phyloP scores from a whole-genome alignment of 768 basidiomycete genomes.

The Plicaturopsis crispa region DNA sequence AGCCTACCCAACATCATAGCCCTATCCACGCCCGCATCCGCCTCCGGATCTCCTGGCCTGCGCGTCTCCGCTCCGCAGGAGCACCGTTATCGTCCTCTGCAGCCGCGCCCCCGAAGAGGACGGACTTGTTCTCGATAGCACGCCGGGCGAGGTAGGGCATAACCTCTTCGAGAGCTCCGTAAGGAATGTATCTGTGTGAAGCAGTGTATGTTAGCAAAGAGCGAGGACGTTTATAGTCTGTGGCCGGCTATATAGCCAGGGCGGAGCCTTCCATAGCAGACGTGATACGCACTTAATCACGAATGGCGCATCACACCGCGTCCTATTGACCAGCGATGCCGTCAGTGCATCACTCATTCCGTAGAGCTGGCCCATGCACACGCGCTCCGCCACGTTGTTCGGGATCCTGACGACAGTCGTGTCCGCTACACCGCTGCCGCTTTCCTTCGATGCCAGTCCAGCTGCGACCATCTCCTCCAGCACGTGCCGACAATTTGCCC shows the following conservation, averaged over 20 bases:
- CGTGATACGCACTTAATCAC: slow-evolving; percentile 67
- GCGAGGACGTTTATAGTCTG: slow-evolving; percentile 1
- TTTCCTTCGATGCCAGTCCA: slow-evolving; percentile 41
- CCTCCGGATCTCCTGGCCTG: slow-evolving; percentile 45
- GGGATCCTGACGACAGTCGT: slow-evolving; percentile 32
- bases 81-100: no score
- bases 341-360: slow-evolving; percentile 87
- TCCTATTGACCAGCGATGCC: slow-evolving; percentile 53
- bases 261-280: slow-evolving; percentile 7
- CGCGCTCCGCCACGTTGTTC: slow-evolving; percentile 51
- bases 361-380: slow-evolving; percentile 77
- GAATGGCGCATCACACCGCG: slow-evolving; percentile 47
- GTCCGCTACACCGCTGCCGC: slow-evolving; percentile 12
- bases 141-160: slow-evolving; percentile 87
- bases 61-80: slow-evolving; percentile 56
- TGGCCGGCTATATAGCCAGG: no score
- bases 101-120: slow-evolving; percentile 70
- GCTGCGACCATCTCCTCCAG: slow-evolving; percentile 48
- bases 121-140: slow-evolving; percentile 89
- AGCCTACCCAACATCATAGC: no score
- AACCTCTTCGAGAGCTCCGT: slow-evolving; percentile 58
- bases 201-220: not conserved
- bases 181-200: slow-evolving; percentile 58
- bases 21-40: no score
- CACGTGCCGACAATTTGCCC: slow-evolving; percentile 55